Conservation (phyloP, 768 basidiomycete species). For the Leucocoprinus sp. region DNA sequence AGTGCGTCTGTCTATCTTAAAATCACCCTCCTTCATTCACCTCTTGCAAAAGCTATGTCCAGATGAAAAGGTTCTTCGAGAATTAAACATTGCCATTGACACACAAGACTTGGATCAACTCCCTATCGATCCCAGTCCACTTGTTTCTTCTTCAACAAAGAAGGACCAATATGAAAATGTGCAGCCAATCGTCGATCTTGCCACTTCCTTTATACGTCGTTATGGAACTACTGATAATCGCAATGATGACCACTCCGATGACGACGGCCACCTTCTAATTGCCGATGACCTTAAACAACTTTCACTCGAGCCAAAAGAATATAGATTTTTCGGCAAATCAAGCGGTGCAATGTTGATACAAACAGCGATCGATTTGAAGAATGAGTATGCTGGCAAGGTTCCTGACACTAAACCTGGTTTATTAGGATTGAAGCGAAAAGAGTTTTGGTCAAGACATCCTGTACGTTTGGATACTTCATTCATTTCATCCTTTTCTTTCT, state of each 20-base stretch:
- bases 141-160: slow-evolving; percentile 12
- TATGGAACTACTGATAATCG: slow-evolving; percentile 10
- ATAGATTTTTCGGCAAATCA: slow-evolving; percentile 48
- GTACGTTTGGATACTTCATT: slow-evolving; percentile 18
- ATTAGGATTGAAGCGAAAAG: slow-evolving; percentile 20
- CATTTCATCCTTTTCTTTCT: not conserved
- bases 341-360: slow-evolving; percentile 47
- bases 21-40: not conserved
- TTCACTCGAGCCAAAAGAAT: slow-evolving; percentile 25
- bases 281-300: slow-evolving; percentile 29
- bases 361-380: slow-evolving; percentile 51
- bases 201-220: slow-evolving; percentile 27
- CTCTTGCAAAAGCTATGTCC: slow-evolving; percentile 47
- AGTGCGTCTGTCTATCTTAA: slow-evolving; percentile 18
- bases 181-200: slow-evolving; percentile 17
- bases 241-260: slow-evolving; percentile 21
- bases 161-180: not conserved
- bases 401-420: slow-evolving; percentile 13
- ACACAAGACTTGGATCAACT: slow-evolving; percentile 17
- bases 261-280: slow-evolving; percentile 27
- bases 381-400: slow-evolving; percentile 36
- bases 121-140: slow-evolving; percentile 17
- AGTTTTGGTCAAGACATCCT: slow-evolving; percentile 30
- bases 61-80: slow-evolving; percentile 51
- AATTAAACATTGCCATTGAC: slow-evolving; percentile 35